Conservation (phyloP, 1,139 yeast genomes). For the Pichia sp. region DNA sequence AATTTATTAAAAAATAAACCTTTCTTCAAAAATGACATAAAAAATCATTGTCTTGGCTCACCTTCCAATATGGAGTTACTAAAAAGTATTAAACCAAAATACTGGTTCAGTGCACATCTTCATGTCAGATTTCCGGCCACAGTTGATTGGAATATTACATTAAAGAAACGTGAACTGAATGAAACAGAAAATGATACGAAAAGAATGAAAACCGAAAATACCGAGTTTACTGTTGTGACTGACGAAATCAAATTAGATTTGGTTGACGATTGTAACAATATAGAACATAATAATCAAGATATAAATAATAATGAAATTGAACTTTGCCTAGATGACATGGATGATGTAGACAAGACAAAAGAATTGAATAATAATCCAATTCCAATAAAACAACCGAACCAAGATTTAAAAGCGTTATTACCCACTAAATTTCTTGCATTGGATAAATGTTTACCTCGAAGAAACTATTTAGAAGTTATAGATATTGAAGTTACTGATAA, state of each 20-base stretch:
- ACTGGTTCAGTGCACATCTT: constrained; percentile 88
- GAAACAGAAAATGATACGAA: not conserved
- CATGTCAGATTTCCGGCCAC: constrained; percentile 70
- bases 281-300: too few species aligned
- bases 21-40: constrained; percentile 60
- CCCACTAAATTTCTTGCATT: constrained; percentile 66
- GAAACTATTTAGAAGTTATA: constrained; percentile 46
- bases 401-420: not conserved
- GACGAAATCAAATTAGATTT: constrained; percentile 41
- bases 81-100: constrained; percentile 48
- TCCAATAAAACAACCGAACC: not conserved
- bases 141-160: constrained; percentile 31
- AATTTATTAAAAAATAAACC: constrained; percentile 53
- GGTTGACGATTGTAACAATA: too few species aligned
- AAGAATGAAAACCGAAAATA: not conserved
- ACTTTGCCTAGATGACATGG: constrained; percentile 17
- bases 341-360: constrained; percentile 10
- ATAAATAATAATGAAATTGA: constrained; percentile 21
- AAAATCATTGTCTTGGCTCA: constrained; percentile 60
- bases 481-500: constrained; percentile 31
- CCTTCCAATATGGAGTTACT: constrained; percentile 61
- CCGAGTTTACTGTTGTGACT: too few species aligned
- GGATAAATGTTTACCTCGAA: constrained; percentile 71
- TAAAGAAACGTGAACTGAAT: not conserved
- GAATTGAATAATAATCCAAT: not conserved